Evolutionary conservation across 306 rosid species (phyloP), one percentile per base, ranked within the genome.

Genomic region (Cicer cuneatum): DNA sequence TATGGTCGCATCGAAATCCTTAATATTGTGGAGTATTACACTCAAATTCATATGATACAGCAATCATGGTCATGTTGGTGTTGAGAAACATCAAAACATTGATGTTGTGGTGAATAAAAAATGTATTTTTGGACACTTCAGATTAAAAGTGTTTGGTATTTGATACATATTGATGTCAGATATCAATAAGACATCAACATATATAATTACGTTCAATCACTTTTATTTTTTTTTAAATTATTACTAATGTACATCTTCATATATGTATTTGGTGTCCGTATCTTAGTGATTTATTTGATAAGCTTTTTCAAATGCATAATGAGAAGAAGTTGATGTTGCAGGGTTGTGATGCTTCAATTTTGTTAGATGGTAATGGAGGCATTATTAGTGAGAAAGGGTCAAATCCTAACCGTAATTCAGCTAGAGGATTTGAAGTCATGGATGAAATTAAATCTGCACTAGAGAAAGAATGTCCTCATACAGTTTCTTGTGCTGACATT

Each of bases 401-500:
- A 9, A 83, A 83, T 76, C 95, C 98, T 0, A 94, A 94, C 76
- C 82, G 69, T 41, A 87, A 91, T 78, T 94, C 98, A 10, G 92
- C 86, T 4, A 71, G 97, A 78, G 89, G 95, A 21, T 87, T 92
- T 45, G 96, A 92, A 57, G 91, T 90, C 43, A 49, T 94, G 19
- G 99, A 94, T 74, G 89, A 86, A 81, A 90, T 94, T 45, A 94
- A 94, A 80, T 84, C 85, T 19, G 88, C 90, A 8, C 4, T 92
- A 10, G 99, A 94, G 80, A 83, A 78, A 69, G 84, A 75, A 78
- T 94, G 97, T 51, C 99, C 97, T 58, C 80, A 75, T 18, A 87
- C 85, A 6, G 96, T 94, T 18, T 94, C 97, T 54, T 90, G 99
- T 81, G 99, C 99, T 73, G 99, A 94, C 73, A 84, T 94, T 56